Conservation (phyloP, 2,329 filamentous ascomycete species). For the Dactylella cylindrospora region DNA sequence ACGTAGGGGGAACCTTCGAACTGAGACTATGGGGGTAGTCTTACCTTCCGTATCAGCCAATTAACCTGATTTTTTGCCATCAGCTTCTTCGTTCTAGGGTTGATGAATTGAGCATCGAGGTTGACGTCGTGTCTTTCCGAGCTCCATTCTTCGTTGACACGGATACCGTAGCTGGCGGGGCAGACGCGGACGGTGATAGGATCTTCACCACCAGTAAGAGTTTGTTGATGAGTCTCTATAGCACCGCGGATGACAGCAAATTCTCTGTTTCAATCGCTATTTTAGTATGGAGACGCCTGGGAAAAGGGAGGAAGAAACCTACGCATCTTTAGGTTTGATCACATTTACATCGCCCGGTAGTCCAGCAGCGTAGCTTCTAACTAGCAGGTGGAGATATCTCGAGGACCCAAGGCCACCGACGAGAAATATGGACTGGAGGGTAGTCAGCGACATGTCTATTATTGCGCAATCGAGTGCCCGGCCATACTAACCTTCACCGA, state of each 20-base stretch:
- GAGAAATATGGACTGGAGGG: conserved; percentile 33
- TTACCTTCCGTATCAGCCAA: conserved; percentile 32
- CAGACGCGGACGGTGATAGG: conserved; percentile 24
- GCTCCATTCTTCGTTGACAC: conserved; percentile 23
- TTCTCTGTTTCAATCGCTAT: conserved; percentile 8
- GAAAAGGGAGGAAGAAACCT: neutral
- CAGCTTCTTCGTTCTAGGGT: conserved; percentile 8
- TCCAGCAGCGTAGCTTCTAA: conserved; percentile 7
- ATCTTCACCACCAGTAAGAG: conserved; percentile 16
- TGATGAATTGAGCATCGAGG: conserved; percentile 1
- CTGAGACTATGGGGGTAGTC: too few relatives aligned
- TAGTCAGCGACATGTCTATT: neutral
- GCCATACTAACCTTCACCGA: conserved; percentile 20
- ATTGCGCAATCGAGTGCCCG: neutral
- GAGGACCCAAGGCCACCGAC: conserved; percentile 33
- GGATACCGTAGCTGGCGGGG: conserved; percentile 33
- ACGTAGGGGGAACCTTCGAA: too few relatives aligned
- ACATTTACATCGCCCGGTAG: conserved; percentile 14
- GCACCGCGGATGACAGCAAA: conserved; percentile 31
- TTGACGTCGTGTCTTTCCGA: conserved; percentile 6
- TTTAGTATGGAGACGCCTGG: neutral
- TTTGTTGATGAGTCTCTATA: conserved; percentile 27
- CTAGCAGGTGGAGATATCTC: conserved; percentile 23
- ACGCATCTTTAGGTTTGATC: conserved; percentile 39
- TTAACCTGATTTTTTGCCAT: conserved; percentile 31